phyloP scores from a whole-genome alignment of 176 grass and related monocot genomes.

The Musa acuminata region DNA sequence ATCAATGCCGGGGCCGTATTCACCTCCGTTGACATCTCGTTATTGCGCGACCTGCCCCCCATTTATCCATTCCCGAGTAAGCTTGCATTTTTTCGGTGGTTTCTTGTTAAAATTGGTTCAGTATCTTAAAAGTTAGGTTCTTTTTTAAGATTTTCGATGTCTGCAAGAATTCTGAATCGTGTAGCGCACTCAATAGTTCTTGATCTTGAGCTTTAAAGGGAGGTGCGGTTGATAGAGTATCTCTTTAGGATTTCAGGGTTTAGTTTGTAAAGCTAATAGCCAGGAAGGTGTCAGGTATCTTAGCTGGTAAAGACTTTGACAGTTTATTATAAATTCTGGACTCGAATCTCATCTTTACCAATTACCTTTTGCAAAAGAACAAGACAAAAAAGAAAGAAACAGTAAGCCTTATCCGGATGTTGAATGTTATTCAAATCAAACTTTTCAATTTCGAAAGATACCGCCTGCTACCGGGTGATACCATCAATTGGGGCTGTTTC shows the following conservation, averaged over 20 bases:
- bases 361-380: no score
- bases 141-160: background rate
- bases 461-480: no score
- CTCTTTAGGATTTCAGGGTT: background rate
- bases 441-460: no score
- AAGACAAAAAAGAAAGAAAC: no score
- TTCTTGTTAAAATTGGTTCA: background rate
- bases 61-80: background rate
- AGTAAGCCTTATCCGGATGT: no score
- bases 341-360: no score
- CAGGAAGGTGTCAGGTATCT: background rate
- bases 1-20: conserved; percentile 73
- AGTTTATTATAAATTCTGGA: background rate
- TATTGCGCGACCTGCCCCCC: background rate
- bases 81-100: background rate
- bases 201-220: background rate
- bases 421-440: no score
- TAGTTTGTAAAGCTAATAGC: background rate
- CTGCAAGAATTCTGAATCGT: background rate
- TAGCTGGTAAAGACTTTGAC: background rate
- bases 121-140: background rate
- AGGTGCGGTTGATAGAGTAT: background rate
- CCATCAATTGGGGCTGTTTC: no score
- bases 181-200: background rate
- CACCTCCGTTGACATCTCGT: conserved; percentile 66